These are phyloP conservation scores for Ilyonectria destructans DNA, from an alignment of 2,329 filamentous ascomycete genomes.

Conservation along the genomic window DNA sequence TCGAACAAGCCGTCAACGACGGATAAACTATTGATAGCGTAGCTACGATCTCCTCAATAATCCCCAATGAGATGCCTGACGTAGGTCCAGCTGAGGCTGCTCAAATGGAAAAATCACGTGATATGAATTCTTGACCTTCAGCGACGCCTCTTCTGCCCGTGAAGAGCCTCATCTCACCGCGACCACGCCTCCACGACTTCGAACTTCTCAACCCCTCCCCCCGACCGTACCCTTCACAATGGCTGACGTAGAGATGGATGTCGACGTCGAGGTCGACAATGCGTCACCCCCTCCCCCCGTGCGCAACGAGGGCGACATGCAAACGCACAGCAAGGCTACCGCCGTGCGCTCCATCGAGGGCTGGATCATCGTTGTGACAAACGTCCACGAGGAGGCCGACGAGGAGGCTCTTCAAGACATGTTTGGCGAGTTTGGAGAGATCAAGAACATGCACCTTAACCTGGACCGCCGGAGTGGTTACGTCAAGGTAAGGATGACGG, in stretches of 20 bases:
- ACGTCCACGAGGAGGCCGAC: constrained; percentile 89
- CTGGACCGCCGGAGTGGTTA: constrained; percentile 87
- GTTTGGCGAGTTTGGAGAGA: constrained; percentile 88
- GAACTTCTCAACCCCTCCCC: background rate
- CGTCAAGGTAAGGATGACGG: constrained; percentile 77
- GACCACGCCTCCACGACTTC: constrained; percentile 3
- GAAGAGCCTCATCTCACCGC: constrained; percentile 23
- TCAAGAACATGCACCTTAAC: constrained; percentile 90
- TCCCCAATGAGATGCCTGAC: constrained; percentile 8
- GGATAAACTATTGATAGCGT: background rate
- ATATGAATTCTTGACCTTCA: constrained; percentile 12
- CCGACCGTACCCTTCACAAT: constrained; percentile 53
- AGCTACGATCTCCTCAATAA: background rate
- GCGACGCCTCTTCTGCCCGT: constrained; percentile 14
- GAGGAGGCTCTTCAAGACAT: constrained; percentile 87
- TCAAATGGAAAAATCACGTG: constrained; percentile 25
- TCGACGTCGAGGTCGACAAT: constrained; percentile 66
- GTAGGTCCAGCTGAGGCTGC: background rate
- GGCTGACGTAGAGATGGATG: constrained; percentile 74
- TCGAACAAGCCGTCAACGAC: constrained; percentile 2
- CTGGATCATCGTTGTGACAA: constrained; percentile 90
- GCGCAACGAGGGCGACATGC: constrained; percentile 75
- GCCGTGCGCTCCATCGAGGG: constrained; percentile 91
- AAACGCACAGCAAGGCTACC: constrained; percentile 81
- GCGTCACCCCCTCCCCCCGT: constrained; percentile 57